Evolutionary conservation across 2,329 filamentous ascomycete genomes (phyloP).

Genomic region (Ophiostoma piceae): DNA sequence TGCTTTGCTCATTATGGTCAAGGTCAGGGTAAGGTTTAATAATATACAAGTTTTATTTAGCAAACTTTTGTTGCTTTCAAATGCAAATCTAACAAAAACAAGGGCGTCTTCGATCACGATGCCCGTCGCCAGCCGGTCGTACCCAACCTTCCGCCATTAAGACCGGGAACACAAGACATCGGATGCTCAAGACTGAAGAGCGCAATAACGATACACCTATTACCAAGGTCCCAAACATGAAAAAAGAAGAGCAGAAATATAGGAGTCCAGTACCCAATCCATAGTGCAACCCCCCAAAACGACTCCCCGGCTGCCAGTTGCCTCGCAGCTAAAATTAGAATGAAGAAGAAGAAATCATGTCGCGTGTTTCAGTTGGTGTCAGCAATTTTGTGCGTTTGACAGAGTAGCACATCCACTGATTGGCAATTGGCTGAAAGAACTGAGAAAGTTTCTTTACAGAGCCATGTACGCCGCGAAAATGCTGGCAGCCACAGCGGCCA

Average conservation of each 20-base stretch:
- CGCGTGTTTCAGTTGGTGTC: background rate
- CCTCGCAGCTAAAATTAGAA: constrained; percentile 11
- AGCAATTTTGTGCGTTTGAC: background rate
- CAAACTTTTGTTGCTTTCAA: background rate
- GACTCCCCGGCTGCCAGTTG: background rate
- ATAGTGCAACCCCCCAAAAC: constrained; percentile 5
- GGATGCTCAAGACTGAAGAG: background rate
- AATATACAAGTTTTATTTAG: background rate
- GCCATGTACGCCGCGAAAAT: constrained; percentile 35
- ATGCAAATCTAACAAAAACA: background rate
- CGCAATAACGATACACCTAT: background rate
- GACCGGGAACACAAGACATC: background rate
- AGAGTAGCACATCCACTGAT: background rate
- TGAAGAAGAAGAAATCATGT: background rate
- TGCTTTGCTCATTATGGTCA: too few species aligned
- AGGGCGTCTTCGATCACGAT: background rate
- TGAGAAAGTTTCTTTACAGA: constrained; percentile 32
- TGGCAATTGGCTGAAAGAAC: background rate
- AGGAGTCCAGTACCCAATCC: constrained; percentile 3
- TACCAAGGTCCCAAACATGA: background rate
- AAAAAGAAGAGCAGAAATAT: constrained; percentile 2
- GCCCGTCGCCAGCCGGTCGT: background rate
- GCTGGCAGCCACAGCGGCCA: constrained; percentile 35
- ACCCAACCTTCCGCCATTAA: background rate
- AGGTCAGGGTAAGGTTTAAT: background rate